Evolutionary conservation across 1,284 basidiomycete genomes (phyloP), one percentile per base, ranked within the genome.

Genomic region (Trichosporon faecale): DNA sequence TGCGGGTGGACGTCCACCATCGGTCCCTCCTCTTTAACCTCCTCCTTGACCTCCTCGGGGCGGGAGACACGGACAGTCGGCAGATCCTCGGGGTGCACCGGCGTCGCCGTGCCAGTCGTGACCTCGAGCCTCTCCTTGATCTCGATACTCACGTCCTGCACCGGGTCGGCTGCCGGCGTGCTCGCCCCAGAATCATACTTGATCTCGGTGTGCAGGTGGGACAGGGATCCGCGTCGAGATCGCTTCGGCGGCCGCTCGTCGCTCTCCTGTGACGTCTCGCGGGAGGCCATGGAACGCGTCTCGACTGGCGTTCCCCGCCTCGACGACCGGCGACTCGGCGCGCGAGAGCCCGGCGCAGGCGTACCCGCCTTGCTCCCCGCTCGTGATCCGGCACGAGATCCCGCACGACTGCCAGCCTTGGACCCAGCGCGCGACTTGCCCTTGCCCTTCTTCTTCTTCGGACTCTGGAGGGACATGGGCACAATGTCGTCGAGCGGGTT

Each of bases 1-100:
- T 64, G 57, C 18, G 57, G 57, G 27, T 46, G 64, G 27, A 65
- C 25, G 21, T 64, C 61, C 25, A 40, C 68, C 27, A 67, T 66
- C 9, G 44, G 37, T 23, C 61, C 66, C 31, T 33, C 52, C 2
- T 23, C 69, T 12, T 16, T 57, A 7, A 25, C 37, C 27, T 49
- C 63, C 12, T 64, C 27, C 31, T 25, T 33, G 55, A 31, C 27
- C 25, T 21, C 67, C 2, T 25, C 21, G 12, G 64, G 29, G 3
- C 23, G 12, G 46, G 67, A 68, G 12, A 60, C 66, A 14, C 11
- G 21, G 1, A 65, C 64, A 23, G 27, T 21, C 21, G 27, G 64
- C 25, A 49, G 27, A 25, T 65, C 37, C 35, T 64, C 63, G 35
- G 63, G 35, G 21, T 25, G 63, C 21, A 25, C 23, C 2, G 35